These are phyloP conservation scores for Paragyromitra xinjiangensis DNA, from an alignment of 495 filamentous ascomycete species.

Conservation along the genomic window DNA sequence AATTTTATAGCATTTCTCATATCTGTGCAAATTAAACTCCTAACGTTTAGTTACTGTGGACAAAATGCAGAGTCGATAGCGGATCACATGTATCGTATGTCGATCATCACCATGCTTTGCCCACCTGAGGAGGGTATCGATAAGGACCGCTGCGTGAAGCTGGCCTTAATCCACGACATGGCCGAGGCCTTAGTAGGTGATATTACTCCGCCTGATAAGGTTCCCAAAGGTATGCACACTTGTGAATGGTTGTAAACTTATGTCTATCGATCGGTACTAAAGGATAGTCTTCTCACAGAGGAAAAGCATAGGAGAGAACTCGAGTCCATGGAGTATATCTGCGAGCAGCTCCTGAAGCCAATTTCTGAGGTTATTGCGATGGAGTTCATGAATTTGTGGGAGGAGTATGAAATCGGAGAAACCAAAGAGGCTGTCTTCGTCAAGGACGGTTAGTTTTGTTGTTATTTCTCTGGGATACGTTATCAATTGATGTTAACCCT, in stretches of 20 bases:
- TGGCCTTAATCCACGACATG: conserved; percentile 98
- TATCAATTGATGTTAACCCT: conserved; percentile 2
- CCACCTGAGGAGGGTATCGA: conserved; percentile 80
- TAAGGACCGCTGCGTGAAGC: conserved; percentile 83
- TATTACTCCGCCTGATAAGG: conserved; percentile 87
- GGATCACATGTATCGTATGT: conserved; percentile 99
- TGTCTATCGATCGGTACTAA: conserved; percentile 13
- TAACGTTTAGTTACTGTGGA: background rate
- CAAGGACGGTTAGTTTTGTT: conserved; percentile 68
- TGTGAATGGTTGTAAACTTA: background rate
- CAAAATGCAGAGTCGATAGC: conserved; percentile 76
- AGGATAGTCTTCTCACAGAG: conserved; percentile 18
- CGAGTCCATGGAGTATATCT: conserved; percentile 89
- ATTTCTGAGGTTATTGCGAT: conserved; percentile 71
- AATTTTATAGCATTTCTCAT: background rate
- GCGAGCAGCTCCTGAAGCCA: conserved; percentile 73
- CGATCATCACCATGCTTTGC: conserved; percentile 93
- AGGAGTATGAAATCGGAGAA: conserved; percentile 88
- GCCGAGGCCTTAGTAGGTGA: conserved; percentile 93
- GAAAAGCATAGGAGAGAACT: conserved; percentile 90
- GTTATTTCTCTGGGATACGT: background rate
- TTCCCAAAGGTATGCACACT: conserved; percentile 62
- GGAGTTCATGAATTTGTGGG: conserved; percentile 80
- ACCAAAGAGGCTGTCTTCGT: conserved; percentile 88
- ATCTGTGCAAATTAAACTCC: background rate